phyloP scores from a whole-genome alignment of 1,284 basidiomycete genomes.

The Sanghuangporus baumii region DNA sequence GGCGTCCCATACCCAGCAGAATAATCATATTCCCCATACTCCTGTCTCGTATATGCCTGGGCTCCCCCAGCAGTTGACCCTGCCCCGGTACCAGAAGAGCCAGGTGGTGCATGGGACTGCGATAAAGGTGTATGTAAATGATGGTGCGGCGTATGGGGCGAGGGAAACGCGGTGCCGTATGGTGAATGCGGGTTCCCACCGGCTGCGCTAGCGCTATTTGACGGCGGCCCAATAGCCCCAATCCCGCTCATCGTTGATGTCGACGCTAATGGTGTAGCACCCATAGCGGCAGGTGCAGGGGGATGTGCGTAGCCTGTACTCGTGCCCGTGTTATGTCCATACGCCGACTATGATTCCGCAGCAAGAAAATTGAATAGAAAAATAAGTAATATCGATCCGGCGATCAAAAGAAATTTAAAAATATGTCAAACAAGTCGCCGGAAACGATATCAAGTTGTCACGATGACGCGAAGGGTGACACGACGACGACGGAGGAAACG shows the following conservation, averaged over 20 bases:
- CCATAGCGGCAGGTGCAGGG: not conserved
- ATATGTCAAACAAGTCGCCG: not conserved
- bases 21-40: too few species aligned
- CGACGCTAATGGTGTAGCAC: not conserved
- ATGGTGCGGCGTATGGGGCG: conserved; percentile 7
- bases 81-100: not conserved
- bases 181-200: not conserved
- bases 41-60: too few species aligned
- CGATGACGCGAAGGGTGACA: not conserved
- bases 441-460: not conserved
- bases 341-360: not conserved
- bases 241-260: not conserved
- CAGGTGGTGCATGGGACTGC: not conserved
- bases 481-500: not conserved
- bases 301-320: not conserved
- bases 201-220: not conserved
- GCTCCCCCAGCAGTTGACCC: not conserved
- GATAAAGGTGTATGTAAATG: not conserved
- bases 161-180: not conserved
- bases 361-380: not conserved
- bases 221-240: not conserved
- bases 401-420: not conserved
- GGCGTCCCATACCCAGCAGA: too few species aligned
- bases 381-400: not conserved
- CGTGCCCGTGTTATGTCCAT: not conserved